Base-by-base conservation (phyloP, 495 filamentous ascomycete genomes). In the Tuber indicum region DNA sequence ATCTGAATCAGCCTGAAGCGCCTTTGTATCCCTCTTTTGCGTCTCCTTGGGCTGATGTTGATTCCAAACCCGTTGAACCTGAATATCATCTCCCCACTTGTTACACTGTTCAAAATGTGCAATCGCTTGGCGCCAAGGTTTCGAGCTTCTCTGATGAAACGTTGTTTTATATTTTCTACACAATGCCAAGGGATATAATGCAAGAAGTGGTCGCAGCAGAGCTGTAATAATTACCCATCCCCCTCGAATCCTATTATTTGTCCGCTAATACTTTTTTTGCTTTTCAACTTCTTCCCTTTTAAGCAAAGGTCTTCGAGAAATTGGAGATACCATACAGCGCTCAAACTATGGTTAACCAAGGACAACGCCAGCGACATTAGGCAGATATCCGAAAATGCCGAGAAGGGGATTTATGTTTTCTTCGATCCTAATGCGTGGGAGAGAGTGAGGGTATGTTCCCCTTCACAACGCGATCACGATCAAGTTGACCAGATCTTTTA, bases 141-240 rank as follows among this genome's bases (percentile, higher is more conserved):
- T 84, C 86, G 6, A 88, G 88, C 39, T 92, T 93, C 84, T 89
- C 88, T 47, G 90, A 92, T 72, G 91, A 93, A 81, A 93, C 91
- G 0, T 86, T 93, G 23, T 92, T 93, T 81, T 91, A 89, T 82
- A 92, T 93, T 72, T 93, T 93, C 87, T 93, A 92, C 84, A 91
- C 90, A 81, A 89, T 91, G 87, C 91, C 91, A 21, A 85, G 89
- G 58, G 91, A 93, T 82, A 87, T 91, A 74, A 87, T 91, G 84
- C 91, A 93, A 81, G 91, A 93, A 83, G 84, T 91, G 58, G 91
- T 89, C 19, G 91, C 91, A 5, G 85, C 87, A 72, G 91, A 93
- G 79, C 82, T 93, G 85, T 89, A 82, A 77, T 85, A 72, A 47
- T 70, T 71, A 70, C n/a, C 23, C 74, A 32, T 16, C 58, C 17